These are phyloP conservation scores for Oryza meyeriana DNA, from an alignment of 176 grass and related monocot species.

Conservation along the genomic window DNA sequence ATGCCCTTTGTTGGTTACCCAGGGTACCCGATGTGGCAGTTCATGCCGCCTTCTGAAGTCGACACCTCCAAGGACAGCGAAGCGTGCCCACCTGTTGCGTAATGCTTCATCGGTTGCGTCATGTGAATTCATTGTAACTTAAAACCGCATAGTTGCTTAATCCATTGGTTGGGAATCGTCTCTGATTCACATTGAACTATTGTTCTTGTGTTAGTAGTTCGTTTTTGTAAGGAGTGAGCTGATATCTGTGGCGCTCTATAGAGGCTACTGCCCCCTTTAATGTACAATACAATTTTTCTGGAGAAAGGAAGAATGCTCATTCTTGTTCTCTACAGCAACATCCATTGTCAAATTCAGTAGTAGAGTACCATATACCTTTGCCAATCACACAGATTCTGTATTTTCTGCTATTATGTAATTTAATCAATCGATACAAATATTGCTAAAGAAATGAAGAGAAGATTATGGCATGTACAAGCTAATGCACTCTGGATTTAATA, in stretches of 20 bases:
- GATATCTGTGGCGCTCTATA: constrained; percentile 20
- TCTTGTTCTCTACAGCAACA: constrained; percentile 45
- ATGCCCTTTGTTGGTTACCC: constrained; percentile 66
- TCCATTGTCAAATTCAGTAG: background rate
- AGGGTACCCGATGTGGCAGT: constrained; percentile 67
- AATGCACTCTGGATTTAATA: background rate
- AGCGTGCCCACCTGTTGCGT: constrained; percentile 63
- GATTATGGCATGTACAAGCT: background rate
- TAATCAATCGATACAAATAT: background rate
- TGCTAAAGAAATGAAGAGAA: background rate
- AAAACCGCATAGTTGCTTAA: background rate
- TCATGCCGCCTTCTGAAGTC: constrained; percentile 63
- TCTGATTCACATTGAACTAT: constrained; percentile 21
- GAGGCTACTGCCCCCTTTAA: constrained; percentile 17
- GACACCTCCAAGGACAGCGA: constrained; percentile 70
- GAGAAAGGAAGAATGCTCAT: constrained; percentile 39
- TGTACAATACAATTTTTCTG: constrained; percentile 40
- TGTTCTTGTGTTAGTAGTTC: constrained; percentile 38
- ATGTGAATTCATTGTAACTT: constrained; percentile 25
- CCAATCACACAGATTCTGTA: background rate
- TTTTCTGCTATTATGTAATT: background rate
- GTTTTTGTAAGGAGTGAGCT: constrained; percentile 11
- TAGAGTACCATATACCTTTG: background rate
- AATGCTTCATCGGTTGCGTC: background rate
- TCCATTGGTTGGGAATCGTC: constrained; percentile 28